phyloP scores from a whole-genome alignment of 371 early-diverging fungal genomes.

The Apophysomyces elegans region DNA sequence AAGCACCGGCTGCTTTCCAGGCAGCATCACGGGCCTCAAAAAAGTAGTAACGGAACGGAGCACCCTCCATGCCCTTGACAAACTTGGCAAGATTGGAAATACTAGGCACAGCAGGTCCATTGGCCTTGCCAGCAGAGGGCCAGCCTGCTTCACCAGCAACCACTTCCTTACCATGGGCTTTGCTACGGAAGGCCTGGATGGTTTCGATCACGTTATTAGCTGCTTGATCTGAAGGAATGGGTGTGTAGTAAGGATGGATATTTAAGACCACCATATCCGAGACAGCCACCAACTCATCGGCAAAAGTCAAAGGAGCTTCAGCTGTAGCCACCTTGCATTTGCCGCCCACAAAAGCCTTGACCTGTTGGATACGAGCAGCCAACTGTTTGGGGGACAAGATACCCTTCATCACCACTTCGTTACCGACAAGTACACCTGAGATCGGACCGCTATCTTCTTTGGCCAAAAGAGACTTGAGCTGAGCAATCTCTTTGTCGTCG shows the following conservation, averaged over 20 bases:
- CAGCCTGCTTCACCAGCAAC: constrained; percentile 70
- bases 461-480: constrained; percentile 19
- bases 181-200: constrained; percentile 43
- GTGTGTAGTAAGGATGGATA: constrained; percentile 63
- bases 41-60: constrained; percentile 58
- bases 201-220: constrained; percentile 35
- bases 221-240: constrained; percentile 34
- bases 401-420: constrained; percentile 40
- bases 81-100: constrained; percentile 46
- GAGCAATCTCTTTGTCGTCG: constrained; percentile 35
- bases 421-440: constrained; percentile 46
- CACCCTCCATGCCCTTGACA: constrained; percentile 37
- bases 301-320: constrained; percentile 46
- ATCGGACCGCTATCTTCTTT: constrained; percentile 25
- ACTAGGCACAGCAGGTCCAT: constrained; percentile 53
- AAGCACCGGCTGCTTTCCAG: constrained; percentile 58
- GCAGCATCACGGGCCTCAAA: constrained; percentile 65
- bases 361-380: constrained; percentile 41
- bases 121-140: constrained; percentile 62
- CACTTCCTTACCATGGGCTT: constrained; percentile 50
- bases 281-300: constrained; percentile 37
- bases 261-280: constrained; percentile 56
- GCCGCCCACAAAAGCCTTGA: constrained; percentile 38
- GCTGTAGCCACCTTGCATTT: constrained; percentile 55
- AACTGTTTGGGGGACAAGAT: constrained; percentile 26